phyloP scores from a whole-genome alignment of 306 rosid species.

The Quercus dentata region DNA sequence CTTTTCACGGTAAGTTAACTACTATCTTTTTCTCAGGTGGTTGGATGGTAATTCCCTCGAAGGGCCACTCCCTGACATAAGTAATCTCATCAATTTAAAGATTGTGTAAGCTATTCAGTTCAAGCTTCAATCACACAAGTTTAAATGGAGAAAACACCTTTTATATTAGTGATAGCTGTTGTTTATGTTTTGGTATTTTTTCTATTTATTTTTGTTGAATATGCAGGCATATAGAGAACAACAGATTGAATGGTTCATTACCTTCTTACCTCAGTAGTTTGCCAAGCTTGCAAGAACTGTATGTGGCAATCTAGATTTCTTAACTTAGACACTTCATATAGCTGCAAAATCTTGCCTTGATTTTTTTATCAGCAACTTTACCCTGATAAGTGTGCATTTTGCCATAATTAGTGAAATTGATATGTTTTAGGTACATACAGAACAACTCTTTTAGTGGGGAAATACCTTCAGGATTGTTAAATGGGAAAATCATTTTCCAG shows the following conservation, averaged over 20 bases:
- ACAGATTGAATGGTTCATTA: slow-evolving; percentile 65
- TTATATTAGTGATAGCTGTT: background rate
- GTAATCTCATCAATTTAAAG: slow-evolving; percentile 74
- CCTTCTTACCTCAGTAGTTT: slow-evolving; percentile 79
- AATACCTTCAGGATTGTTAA: slow-evolving; percentile 67
- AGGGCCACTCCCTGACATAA: slow-evolving; percentile 83
- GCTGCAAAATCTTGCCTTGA: slow-evolving; percentile 1
- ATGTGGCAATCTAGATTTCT: slow-evolving; percentile 34
- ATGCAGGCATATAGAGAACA: slow-evolving; percentile 94
- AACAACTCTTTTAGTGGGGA: slow-evolving; percentile 83
- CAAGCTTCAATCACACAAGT: slow-evolving; percentile 14
- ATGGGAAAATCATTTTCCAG: slow-evolving; percentile 60
- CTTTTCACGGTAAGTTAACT: background rate
- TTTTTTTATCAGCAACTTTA: background rate
- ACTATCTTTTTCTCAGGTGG: slow-evolving; percentile 57
- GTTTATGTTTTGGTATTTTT: background rate
- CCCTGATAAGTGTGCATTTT: slow-evolving; percentile 8
- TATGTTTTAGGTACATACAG: slow-evolving; percentile 70
- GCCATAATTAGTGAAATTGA: slow-evolving; percentile 22
- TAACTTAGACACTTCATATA: slow-evolving; percentile 6
- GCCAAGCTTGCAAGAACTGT: slow-evolving; percentile 84
- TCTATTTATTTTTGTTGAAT: slow-evolving; percentile 2
- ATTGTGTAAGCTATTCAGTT: slow-evolving; percentile 67
- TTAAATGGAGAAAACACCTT: slow-evolving; percentile 9
- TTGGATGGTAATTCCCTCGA: slow-evolving; percentile 66